Evolutionary conservation across 2,329 filamentous ascomycete genomes (phyloP).

Genomic region (Colletotrichum lentis): DNA sequence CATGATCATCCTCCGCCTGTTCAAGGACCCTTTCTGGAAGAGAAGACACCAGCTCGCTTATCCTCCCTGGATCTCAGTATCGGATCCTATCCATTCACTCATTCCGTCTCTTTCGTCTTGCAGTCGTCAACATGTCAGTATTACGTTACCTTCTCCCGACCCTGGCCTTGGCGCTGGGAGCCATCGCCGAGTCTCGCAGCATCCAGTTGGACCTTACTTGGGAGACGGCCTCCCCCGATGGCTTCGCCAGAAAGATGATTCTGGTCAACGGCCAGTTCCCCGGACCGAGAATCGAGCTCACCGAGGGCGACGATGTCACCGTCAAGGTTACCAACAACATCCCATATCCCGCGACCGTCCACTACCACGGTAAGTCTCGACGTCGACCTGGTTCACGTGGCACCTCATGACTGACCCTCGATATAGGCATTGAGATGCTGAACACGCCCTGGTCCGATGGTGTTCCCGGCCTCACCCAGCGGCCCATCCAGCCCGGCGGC

Average conservation of each 20-base stretch:
- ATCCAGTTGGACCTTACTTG: conserved; percentile 48
- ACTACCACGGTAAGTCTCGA: conserved; percentile 55
- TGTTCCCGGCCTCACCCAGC: conserved; percentile 64
- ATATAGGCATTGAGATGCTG: conserved; percentile 44
- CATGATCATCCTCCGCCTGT: conserved; percentile 33
- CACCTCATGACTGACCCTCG: conserved; percentile 12
- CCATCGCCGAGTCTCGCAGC: conserved; percentile 29
- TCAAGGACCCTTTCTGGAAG: not conserved
- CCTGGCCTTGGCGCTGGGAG: conserved; percentile 34
- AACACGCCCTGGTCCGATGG: conserved; percentile 68
- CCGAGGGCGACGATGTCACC: conserved; percentile 60
- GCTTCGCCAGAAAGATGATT: conserved; percentile 54
- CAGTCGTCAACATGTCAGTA: conserved; percentile 33
- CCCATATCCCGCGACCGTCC: conserved; percentile 58
- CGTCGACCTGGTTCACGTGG: not conserved
- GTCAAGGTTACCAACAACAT: conserved; percentile 57
- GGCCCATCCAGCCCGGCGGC: conserved; percentile 57
- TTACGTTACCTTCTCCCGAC: conserved; percentile 37
- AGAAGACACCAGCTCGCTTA: conserved; percentile 31
- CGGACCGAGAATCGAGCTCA: conserved; percentile 64
- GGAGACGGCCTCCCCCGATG: conserved; percentile 53
- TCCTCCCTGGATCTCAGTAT: conserved; percentile 27
- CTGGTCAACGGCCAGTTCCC: conserved; percentile 69
- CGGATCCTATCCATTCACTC: conserved; percentile 37
- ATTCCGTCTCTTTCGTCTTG: conserved; percentile 28